Percentiles rank a stretch among this genome's conserved stretches.
phyloP scores from a whole-genome alignment of 257 asterid genomes.

The Lycium ferocissimum region DNA sequence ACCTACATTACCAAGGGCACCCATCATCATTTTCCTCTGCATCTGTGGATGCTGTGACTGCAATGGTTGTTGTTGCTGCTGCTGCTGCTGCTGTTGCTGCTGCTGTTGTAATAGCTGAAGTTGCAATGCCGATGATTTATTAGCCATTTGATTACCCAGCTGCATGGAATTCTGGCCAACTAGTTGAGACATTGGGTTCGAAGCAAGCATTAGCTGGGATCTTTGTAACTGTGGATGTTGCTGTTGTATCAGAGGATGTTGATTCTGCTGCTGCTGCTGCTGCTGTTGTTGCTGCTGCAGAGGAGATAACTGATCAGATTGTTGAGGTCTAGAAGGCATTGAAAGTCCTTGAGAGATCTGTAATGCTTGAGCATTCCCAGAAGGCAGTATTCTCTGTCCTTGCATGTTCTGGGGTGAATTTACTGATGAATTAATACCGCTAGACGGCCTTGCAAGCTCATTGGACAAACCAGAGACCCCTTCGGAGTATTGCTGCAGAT shows the following conservation, averaged over 20 bases:
- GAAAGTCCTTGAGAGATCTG: slow-evolving; percentile 89
- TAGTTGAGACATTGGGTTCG: slow-evolving; percentile 69
- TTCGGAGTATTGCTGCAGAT: slow-evolving; percentile 70
- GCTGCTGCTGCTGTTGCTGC: slow-evolving; percentile 60
- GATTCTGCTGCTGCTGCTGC: slow-evolving; percentile 47
- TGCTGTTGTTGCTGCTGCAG: slow-evolving; percentile 51
- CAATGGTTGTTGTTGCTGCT: slow-evolving; percentile 50
- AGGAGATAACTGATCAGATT: slow-evolving; percentile 61
- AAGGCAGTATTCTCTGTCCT: slow-evolving; percentile 69
- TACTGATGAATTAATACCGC: slow-evolving; percentile 49
- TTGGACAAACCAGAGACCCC: slow-evolving; percentile 58
- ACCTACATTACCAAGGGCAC: slow-evolving; percentile 73
- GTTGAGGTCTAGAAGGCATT: slow-evolving; percentile 70
- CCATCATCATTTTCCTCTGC: slow-evolving; percentile 83
- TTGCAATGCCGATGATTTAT: slow-evolving; percentile 59
- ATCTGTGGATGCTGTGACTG: slow-evolving; percentile 53
- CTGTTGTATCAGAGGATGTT: slow-evolving; percentile 52
- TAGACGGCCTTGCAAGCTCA: slow-evolving; percentile 62
- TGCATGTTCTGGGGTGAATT: slow-evolving; percentile 58
- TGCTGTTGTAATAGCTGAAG: slow-evolving; percentile 73
- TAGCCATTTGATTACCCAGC: slow-evolving; percentile 62
- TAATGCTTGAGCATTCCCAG: slow-evolving; percentile 64
- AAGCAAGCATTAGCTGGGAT: slow-evolving; percentile 66
- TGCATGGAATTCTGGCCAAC: slow-evolving; percentile 73
- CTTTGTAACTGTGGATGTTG: slow-evolving; percentile 80